Evolutionary conservation across 441 rosid species (phyloP).

Genomic region (Jatropha podagrica): DNA sequence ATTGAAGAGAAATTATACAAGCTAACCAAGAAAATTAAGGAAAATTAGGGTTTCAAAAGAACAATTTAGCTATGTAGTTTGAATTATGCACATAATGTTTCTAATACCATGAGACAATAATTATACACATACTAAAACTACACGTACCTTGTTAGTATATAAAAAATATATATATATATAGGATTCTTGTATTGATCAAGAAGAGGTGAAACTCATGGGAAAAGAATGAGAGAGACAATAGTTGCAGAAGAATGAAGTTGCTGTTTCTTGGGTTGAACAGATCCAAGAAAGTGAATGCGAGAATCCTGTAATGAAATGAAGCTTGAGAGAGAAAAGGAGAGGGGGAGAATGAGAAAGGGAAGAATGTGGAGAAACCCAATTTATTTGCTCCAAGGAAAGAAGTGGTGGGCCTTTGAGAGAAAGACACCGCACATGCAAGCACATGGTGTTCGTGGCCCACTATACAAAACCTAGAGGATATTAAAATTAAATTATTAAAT

Average conservation of each 20-base stretch:
- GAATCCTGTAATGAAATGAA: constrained; percentile 21
- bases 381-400: constrained; percentile 56
- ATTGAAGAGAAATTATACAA: not conserved
- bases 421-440: constrained; percentile 93
- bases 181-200: not conserved
- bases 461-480: constrained; percentile 37
- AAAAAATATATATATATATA: not conserved
- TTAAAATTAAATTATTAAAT: not conserved
- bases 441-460: constrained; percentile 91
- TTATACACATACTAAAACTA: not conserved
- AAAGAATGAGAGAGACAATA: constrained; percentile 12
- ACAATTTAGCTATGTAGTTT: not conserved
- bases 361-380: constrained; percentile 40
- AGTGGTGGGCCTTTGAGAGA: constrained; percentile 74
- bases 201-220: constrained; percentile 23
- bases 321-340: not conserved
- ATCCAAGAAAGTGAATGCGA: constrained; percentile 23
- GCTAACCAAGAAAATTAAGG: not conserved
- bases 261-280: not conserved
- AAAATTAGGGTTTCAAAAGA: not conserved
- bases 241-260: constrained; percentile 32
- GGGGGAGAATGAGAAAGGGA: constrained; percentile 27
- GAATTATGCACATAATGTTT: not conserved
- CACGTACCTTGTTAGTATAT: not conserved
- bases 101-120: not conserved